These are phyloP conservation scores for Stentor coeruleus DNA, from an alignment of 73 alveolate species.

Conservation along the genomic window DNA sequence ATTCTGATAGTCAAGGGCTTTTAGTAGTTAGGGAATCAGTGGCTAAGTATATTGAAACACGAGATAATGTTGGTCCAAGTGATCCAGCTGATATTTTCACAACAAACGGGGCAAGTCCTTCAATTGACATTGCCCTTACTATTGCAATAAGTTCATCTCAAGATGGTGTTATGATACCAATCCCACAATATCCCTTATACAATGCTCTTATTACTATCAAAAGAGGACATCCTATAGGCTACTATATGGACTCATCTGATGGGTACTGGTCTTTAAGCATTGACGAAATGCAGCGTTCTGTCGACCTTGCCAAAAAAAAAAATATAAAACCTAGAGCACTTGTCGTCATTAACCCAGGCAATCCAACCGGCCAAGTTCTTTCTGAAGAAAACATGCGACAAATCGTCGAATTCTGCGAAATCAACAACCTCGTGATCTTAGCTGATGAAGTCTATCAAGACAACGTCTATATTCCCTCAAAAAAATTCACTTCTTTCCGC, in stretches of 20 bases:
- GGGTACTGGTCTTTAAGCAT: slow-evolving; percentile 79
- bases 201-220: slow-evolving; percentile 78
- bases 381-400: slow-evolving; percentile 66
- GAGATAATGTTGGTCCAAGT: slow-evolving; percentile 35
- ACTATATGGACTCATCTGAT: slow-evolving; percentile 82
- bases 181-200: slow-evolving; percentile 96
- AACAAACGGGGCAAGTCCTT: slow-evolving; percentile 66
- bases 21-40: slow-evolving; percentile 57
- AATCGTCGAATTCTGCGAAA: slow-evolving; percentile 52
- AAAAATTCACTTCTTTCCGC: slow-evolving; percentile 74
- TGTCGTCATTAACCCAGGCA: slow-evolving; percentile 97
- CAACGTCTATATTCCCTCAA: slow-evolving; percentile 73
- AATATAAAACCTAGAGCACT: slow-evolving; percentile 71
- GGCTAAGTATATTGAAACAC: no score
- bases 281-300: slow-evolving; percentile 47
- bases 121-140: slow-evolving; percentile 44
- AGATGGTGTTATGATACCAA: slow-evolving; percentile 87
- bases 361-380: slow-evolving; percentile 95
- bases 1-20: slow-evolving; percentile 49
- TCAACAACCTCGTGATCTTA: slow-evolving; percentile 72
- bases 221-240: slow-evolving; percentile 80
- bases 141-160: slow-evolving; percentile 37
- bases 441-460: slow-evolving; percentile 99
- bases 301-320: slow-evolving; percentile 41
- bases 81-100: slow-evolving; percentile 48